phyloP scores from a whole-genome alignment of 2,329 filamentous ascomycete genomes.

The Thelonectria blattea region DNA sequence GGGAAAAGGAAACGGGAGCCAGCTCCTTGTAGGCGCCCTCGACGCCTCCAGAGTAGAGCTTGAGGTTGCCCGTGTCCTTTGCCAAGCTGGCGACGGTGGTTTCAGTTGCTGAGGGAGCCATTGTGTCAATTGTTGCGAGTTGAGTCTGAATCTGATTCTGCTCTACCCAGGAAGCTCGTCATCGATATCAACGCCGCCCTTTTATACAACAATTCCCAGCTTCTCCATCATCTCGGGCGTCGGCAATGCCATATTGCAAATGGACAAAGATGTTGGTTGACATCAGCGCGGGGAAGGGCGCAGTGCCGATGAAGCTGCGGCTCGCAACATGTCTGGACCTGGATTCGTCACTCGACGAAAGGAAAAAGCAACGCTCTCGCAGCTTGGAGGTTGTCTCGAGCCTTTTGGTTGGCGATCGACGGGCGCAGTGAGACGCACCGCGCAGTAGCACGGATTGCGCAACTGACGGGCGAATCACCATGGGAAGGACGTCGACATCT shows the following conservation, averaged over 20 bases:
- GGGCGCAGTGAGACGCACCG: background rate
- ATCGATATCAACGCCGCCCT: background rate
- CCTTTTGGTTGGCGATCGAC: background rate
- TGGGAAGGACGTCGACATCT: conserved; percentile 14
- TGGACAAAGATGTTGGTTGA: conserved; percentile 14
- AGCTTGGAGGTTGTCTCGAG: background rate
- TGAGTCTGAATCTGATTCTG: background rate
- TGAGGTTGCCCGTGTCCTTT: conserved; percentile 30
- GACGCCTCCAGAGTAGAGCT: conserved; percentile 37
- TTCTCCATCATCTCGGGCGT: conserved; percentile 14
- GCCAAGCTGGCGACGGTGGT: conserved; percentile 25
- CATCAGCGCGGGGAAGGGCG: conserved; percentile 23
- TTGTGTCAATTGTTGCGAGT: conserved; percentile 1
- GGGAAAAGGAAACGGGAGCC: conserved; percentile 26
- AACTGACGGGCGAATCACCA: conserved; percentile 20
- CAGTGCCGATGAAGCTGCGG: conserved; percentile 4
- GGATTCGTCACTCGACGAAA: conserved; percentile 19
- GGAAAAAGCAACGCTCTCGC: conserved; percentile 3
- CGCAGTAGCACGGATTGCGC: conserved; percentile 22
- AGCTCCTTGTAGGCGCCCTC: conserved; percentile 37
- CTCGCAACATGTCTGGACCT: background rate
- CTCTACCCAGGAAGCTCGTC: no score
- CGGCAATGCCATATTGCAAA: conserved; percentile 20
- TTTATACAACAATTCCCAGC: background rate
- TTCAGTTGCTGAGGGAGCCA: conserved; percentile 37